Conservation (phyloP, 257 asterid genomes). For the Henckelia pumila region DNA sequence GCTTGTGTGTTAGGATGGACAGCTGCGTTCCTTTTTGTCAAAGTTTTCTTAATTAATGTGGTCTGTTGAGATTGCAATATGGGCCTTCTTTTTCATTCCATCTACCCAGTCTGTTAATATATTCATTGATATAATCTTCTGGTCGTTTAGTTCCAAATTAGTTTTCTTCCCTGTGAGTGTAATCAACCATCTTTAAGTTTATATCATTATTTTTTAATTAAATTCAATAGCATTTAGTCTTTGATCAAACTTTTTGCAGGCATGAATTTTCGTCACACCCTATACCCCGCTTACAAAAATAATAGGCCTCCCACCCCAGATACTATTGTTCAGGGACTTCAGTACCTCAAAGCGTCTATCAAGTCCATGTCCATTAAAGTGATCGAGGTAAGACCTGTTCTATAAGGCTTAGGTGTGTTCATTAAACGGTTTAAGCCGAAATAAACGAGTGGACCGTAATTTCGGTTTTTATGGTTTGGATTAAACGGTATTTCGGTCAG, state of each 20-base stretch:
- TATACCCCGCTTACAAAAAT: conserved; percentile 90
- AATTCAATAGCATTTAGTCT: conserved; percentile 19
- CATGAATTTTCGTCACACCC: conserved; percentile 84
- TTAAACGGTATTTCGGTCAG: too few relatives aligned
- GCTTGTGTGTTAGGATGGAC: neutral
- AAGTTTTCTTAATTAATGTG: neutral
- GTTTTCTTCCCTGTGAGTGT: conserved; percentile 16
- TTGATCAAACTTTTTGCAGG: conserved; percentile 54
- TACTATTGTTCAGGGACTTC: conserved; percentile 96
- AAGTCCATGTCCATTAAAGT: conserved; percentile 95
- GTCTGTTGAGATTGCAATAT: neutral
- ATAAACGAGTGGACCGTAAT: too few relatives aligned
- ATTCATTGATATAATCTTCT: neutral
- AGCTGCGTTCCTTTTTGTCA: neutral
- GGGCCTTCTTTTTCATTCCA: neutral
- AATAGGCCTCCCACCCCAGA: conserved; percentile 98
- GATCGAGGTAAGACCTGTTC: conserved; percentile 70
- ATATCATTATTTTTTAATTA: too few relatives aligned
- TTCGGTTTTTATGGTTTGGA: too few relatives aligned
- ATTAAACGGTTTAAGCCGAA: too few relatives aligned
- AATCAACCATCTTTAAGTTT: conserved; percentile 8
- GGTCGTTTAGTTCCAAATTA: neutral
- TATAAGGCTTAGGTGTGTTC: too few relatives aligned
- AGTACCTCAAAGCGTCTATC: conserved; percentile 89
- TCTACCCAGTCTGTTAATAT: neutral